Evolutionary conservation across 1,284 basidiomycete genomes (phyloP), one percentile per base, ranked within the genome.

Genomic region (Irpex rosettiformis): DNA sequence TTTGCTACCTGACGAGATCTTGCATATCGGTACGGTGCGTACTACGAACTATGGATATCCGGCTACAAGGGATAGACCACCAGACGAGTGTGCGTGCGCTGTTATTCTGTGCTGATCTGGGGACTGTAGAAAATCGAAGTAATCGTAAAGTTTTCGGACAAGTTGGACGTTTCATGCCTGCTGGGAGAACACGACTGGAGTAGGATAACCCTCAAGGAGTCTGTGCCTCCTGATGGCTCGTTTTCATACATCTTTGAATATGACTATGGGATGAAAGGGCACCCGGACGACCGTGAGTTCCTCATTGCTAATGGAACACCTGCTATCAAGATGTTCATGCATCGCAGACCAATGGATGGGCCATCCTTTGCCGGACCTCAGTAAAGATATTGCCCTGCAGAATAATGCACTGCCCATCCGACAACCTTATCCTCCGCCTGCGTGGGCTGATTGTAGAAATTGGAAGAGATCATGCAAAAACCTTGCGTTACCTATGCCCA

Each of bases 221-320:
- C 62, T 60, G 13, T 33, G 28, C 4, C 25, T 13, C 6, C 29
- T 6, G 49, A 29, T 8, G 60, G 64, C 28, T 27, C 10, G 16
- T 51, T 11, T 0, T 69, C 69, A 21, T 68, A 65, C 54, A 65
- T 72, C 4, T 72, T 72, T 55, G 66, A 67, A 55, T 72, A 67
- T 62, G 65, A 71, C 59, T 71, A 69, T 57, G 60, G 63, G 29
- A 59, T n/a, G 11, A 55, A 62, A 10, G 71, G 71, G n/a, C 61
- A 69, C n/a, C 71, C 71, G 2, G 65, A 52, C 1, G 62, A 59
- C 24, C 69, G 71, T 71, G 60, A n/a, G 70, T 65, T n/a, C 21
- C 5, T 28, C 21, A 11, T 10, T 58, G 8, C 25, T 33, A 25
- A 13, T 3, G 11, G 11, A 30, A 5, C 10, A 51, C 4, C 4